Evolutionary conservation across 1,284 basidiomycete species (phyloP), one percentile per base, ranked within the genome.

Genomic region (Heterobasidion irregulare): DNA sequence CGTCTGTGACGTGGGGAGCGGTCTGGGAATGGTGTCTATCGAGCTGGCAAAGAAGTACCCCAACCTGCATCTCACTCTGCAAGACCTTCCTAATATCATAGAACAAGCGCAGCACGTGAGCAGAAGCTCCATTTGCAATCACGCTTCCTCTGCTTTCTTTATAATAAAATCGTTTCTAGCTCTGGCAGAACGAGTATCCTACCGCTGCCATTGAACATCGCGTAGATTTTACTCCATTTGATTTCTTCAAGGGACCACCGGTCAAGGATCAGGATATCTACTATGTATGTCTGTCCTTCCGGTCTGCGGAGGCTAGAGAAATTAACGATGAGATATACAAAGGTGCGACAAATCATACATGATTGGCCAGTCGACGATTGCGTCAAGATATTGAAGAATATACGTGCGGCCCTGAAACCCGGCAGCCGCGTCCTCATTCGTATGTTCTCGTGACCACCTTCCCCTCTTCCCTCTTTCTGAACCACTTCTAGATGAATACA

Each of bases 1-100:
- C 0, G 59, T 83, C 12, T 76, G 75, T 38, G 80, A 82, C 61
- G 67, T 83, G 7, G 79, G 76, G 2, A 70, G 75, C 0, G 74
- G 79, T 1, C 63, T 72, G 32, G 79, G 80, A 0, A 62, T 68
- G 15, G 64, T 76, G 16, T 66, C 72, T 1, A 64, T 80, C 15
- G 67, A 70, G 26, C 66, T 83, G 4, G 62, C 70, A 0, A 72
- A 70, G 58, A 61, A 61, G 10, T 67, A 72, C 50, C 72, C 77
- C 0, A 66, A 74, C 15, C 57, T 83, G 19, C 69, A 68, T 32
- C 59, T 78, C 13, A 64, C 71, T 4, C 54, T 79, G 8, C 79
- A 82, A 61, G 80, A 83, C 57, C 59, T 72, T 8, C 71, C 71
- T 0, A 66, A 68, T 13, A 65, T 71, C 2, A 58, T 79, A 5